Conservation (phyloP, 2,329 filamentous ascomycete species). For the Colletotrichum lentis region DNA sequence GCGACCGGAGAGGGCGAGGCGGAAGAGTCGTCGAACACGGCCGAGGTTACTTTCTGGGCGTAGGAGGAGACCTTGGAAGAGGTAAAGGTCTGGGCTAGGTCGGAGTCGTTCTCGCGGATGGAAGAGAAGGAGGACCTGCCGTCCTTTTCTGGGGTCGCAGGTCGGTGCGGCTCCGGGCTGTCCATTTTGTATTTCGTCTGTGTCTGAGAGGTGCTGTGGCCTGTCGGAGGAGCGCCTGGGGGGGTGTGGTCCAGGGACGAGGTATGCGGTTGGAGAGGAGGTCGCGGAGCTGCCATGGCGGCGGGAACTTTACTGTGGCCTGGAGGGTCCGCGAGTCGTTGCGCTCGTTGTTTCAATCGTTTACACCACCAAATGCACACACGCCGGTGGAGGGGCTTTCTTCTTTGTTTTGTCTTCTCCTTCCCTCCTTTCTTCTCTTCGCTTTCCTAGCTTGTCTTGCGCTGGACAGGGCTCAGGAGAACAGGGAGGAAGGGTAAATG, state of each 20-base stretch:
- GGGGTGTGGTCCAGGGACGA: conserved; percentile 47
- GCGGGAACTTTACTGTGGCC: conserved; percentile 36
- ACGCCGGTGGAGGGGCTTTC: background rate
- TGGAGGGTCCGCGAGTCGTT: conserved; percentile 32
- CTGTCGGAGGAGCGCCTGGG: conserved; percentile 45
- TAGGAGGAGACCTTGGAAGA: conserved; percentile 70
- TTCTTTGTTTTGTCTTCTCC: too few relatives aligned
- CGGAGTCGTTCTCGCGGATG: conserved; percentile 66
- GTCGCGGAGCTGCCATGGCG: conserved; percentile 35
- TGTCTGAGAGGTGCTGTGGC: conserved; percentile 29
- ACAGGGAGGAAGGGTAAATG: background rate
- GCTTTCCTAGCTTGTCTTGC: background rate
- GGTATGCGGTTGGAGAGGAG: conserved; percentile 30
- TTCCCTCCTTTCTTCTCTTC: too few relatives aligned
- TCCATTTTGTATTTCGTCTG: conserved; percentile 44
- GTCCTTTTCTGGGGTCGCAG: conserved; percentile 47
- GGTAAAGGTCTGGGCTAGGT: conserved; percentile 69
- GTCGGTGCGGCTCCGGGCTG: conserved; percentile 41
- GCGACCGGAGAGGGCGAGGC: conserved; percentile 51
- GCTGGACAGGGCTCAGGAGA: background rate
- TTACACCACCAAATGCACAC: conserved; percentile 31
- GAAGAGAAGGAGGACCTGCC: conserved; percentile 68
- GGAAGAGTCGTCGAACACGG: conserved; percentile 59
- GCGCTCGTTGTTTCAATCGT: conserved; percentile 37
- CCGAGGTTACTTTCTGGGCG: conserved; percentile 55